Base-by-base conservation (phyloP, 768 basidiomycete genomes). In the Pulveroboletus frians region DNA sequence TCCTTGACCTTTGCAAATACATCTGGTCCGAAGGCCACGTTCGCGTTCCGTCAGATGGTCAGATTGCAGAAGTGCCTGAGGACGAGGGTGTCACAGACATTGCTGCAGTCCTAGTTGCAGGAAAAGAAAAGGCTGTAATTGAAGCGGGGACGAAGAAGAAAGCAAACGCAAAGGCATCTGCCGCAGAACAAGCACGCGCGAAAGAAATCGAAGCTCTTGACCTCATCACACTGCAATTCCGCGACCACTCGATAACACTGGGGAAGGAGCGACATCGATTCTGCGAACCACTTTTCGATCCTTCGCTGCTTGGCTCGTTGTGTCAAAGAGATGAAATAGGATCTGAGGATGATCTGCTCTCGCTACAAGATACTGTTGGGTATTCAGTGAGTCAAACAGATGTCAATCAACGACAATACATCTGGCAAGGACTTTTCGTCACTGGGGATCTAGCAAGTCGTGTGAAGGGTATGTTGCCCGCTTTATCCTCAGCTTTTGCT, bases 61-160 rank as follows among this genome's bases (percentile, higher is more conserved):
- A 88, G 64, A 83, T 80, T 3, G 79, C 76, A 7, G 71, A 71
- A 53, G 44, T 70, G 31, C 72, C 71, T 14, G 90, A 90, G 52
- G 90, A 92, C 48, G 92, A 92, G 53, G 92, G 89, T 4, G 73
- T 91, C 21, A 89, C 88, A 15, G 89, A 95, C 63, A 91, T 94
- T 50, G 92, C 92, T 6, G 90, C 93, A 8, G 83, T 89, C 39
- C 74, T 95, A 38, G 88, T 92, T 29, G 88, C 90, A 8, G 92
- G 92, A n/a, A 88, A 86, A 61, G 92, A 93, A 68, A 83, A 85
- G 56, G 88, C 90, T 0, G 80, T 93, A 30, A 92, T 94, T 52
- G 90, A 92, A 66, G 82, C 80, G 52, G 85, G 83, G 17, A 85
- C 84, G 72, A 90, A 87, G 70, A 87, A 85, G 63, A 84, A 84